These are phyloP conservation scores for Saussurea involucrata DNA, from an alignment of 129 eudicot species.

Conservation along the genomic window DNA sequence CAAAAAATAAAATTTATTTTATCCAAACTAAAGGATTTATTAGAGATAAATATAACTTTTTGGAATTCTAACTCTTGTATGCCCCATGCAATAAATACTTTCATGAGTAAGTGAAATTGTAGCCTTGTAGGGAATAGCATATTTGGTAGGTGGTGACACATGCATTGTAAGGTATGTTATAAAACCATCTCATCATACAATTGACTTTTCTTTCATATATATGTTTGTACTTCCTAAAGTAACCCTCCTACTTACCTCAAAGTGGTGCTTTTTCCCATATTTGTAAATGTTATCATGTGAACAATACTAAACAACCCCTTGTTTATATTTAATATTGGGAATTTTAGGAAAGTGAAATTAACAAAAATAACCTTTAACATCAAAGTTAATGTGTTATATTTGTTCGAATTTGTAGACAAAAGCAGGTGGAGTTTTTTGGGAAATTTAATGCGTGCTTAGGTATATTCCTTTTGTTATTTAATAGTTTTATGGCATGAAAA, in stretches of 20 bases:
- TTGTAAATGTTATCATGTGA: not conserved
- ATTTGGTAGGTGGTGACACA: slow-evolving; percentile 21
- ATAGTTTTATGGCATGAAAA: no score
- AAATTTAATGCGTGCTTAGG: no score
- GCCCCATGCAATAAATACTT: not conserved
- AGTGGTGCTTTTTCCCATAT: slow-evolving; percentile 3
- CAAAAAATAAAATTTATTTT: not conserved
- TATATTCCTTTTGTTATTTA: no score
- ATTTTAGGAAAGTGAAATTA: not conserved
- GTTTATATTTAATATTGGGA: not conserved
- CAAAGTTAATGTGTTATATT: no score
- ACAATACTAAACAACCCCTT: not conserved
- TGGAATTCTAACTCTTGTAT: not conserved
- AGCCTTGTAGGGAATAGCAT: slow-evolving; percentile 25
- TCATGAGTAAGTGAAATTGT: not conserved
- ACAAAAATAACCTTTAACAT: not conserved
- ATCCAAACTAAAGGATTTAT: not conserved
- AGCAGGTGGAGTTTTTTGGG: no score
- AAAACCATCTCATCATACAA: slow-evolving; percentile 16
- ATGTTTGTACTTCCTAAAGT: slow-evolving; percentile 29
- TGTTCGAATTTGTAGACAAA: no score
- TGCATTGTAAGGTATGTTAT: slow-evolving; percentile 26
- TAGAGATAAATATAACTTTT: not conserved
- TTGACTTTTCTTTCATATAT: slow-evolving; percentile 20
- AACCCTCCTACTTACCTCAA: slow-evolving; percentile 13